Evolutionary conservation across 106 monocot species (phyloP).

Genomic region (Chionographis japonica): DNA sequence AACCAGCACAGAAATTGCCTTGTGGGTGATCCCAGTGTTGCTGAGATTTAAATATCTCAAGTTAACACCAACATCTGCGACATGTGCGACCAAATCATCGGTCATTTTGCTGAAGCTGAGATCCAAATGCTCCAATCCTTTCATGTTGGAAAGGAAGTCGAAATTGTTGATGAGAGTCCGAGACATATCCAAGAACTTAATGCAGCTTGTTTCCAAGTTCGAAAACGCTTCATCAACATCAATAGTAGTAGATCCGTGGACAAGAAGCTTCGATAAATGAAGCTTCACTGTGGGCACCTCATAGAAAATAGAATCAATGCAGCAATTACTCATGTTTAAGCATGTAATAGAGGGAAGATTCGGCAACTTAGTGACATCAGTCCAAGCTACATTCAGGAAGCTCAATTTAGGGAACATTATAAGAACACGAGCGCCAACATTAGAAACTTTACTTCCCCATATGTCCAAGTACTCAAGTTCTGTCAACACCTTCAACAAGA

Average conservation of each 20-base stretch:
- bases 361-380: constrained; percentile 62
- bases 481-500: constrained; percentile 53
- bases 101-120: constrained; percentile 44
- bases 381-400: constrained; percentile 82
- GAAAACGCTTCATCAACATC: constrained; percentile 42
- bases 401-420: constrained; percentile 52
- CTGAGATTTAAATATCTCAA: constrained; percentile 63
- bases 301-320: constrained; percentile 48
- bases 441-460: constrained; percentile 82
- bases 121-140: constrained; percentile 57
- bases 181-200: constrained; percentile 73
- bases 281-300: constrained; percentile 10
- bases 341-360: constrained; percentile 45
- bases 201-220: constrained; percentile 22
- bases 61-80: constrained; percentile 40
- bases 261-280: constrained; percentile 48
- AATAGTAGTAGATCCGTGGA: constrained; percentile 47
- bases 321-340: constrained; percentile 87
- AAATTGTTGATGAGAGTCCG: constrained; percentile 38
- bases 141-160: constrained; percentile 42
- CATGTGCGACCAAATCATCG: constrained; percentile 42
- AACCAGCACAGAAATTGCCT: constrained; percentile 38
- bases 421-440: constrained; percentile 48
- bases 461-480: constrained; percentile 70
- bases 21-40: constrained; percentile 49